phyloP scores from a whole-genome alignment of 2,329 filamentous ascomycete genomes.

The Fusarium illudens region DNA sequence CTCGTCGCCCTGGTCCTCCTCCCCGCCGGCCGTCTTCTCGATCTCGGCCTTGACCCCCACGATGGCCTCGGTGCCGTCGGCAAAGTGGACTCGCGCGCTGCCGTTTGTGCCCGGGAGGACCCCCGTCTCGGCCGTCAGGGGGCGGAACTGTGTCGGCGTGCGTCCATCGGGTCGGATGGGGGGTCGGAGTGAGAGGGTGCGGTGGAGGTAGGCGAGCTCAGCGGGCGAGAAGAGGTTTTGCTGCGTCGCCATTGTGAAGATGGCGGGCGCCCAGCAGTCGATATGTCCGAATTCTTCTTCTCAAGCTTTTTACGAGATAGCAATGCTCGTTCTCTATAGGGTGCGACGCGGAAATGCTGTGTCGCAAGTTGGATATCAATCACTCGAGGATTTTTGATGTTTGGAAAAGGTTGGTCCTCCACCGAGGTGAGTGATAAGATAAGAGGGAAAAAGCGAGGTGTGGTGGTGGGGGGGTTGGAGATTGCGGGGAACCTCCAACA shows the following conservation, averaged over 20 bases:
- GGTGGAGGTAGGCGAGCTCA: constrained; percentile 94
- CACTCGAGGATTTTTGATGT: constrained; percentile 18
- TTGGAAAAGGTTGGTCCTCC: constrained; percentile 40
- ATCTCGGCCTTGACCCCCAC: constrained; percentile 97
- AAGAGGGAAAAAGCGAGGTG: constrained; percentile 27
- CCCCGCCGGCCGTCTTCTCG: constrained; percentile 67
- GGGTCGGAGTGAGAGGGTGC: constrained; percentile 79
- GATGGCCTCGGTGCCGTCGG: constrained; percentile 94
- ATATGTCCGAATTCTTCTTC: neutral
- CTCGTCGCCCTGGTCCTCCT: constrained; percentile 50
- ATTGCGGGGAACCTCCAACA: constrained; percentile 29
- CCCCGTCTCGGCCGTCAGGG: constrained; percentile 87
- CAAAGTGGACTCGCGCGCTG: constrained; percentile 90
- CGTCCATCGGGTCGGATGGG: constrained; percentile 92
- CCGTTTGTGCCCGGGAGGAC: constrained; percentile 91
- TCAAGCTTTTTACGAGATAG: neutral
- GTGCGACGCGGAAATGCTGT: constrained; percentile 8
- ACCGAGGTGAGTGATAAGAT: constrained; percentile 48
- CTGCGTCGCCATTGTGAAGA: constrained; percentile 67
- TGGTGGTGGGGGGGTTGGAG: constrained; percentile 26
- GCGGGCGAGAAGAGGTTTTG: constrained; percentile 87
- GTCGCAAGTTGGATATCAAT: constrained; percentile 21
- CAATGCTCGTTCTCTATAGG: neutral
- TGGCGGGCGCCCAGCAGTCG: neutral
- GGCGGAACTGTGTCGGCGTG: constrained; percentile 84